Conservation (phyloP, 176 grass and related monocot species). For the Otatea glauca region DNA sequence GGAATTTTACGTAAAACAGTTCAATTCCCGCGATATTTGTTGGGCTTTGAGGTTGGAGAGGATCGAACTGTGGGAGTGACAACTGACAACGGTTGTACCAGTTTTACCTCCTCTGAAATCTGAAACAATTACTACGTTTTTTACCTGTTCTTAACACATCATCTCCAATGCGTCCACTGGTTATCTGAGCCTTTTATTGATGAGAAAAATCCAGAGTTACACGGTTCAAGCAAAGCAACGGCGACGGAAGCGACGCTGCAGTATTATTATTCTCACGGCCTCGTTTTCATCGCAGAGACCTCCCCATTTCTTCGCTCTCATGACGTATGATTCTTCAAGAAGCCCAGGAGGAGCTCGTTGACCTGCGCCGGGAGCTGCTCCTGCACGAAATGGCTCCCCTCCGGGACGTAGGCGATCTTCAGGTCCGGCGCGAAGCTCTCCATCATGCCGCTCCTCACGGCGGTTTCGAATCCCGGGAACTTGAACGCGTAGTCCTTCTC, state of each 20-base stretch:
- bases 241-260: neutral
- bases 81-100: too few relatives aligned
- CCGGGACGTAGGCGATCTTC: slow-evolving; percentile 47
- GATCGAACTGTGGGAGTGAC: too few relatives aligned
- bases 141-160: neutral
- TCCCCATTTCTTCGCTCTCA: neutral
- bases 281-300: neutral
- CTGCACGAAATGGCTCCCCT: slow-evolving; percentile 51
- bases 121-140: neutral
- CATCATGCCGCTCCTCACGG: slow-evolving; percentile 36
- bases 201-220: slow-evolving; percentile 5
- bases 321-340: slow-evolving; percentile 43
- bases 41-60: too few relatives aligned
- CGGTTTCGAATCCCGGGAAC: slow-evolving; percentile 43
- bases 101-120: neutral
- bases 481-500: slow-evolving; percentile 59
- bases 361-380: slow-evolving; percentile 56
- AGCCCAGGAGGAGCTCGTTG: slow-evolving; percentile 50
- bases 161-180: neutral
- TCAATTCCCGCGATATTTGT: too few relatives aligned
- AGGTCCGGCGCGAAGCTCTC: slow-evolving; percentile 44
- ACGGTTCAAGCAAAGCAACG: neutral
- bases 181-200: neutral
- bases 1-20: too few relatives aligned
- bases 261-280: neutral